A percentile compares a stretch with the other conserved stretches of the same genome.
Conservation (phyloP, 108 stramenopile species). For the Pinguiococcus pyrenoidosus region DNA sequence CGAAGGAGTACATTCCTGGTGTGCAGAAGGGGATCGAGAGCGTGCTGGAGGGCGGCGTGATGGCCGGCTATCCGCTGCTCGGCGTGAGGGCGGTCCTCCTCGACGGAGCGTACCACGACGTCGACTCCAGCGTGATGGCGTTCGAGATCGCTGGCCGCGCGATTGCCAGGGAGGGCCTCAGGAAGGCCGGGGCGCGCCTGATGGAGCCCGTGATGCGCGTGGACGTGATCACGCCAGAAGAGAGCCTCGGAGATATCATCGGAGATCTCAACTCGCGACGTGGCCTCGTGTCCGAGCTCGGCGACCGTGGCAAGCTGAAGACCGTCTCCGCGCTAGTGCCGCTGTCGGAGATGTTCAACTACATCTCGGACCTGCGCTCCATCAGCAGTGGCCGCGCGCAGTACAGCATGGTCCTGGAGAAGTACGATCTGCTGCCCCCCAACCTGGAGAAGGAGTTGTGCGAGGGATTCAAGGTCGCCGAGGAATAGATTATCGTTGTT, state of each 20-base stretch:
- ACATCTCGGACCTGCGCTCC: conserved; percentile 80
- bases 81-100: conserved; percentile 75
- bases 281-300: conserved; percentile 80
- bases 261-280: conserved; percentile 94
- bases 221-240: conserved; percentile 90
- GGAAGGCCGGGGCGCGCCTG: conserved; percentile 86
- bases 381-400: conserved; percentile 91
- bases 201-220: conserved; percentile 98
- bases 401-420: conserved; percentile 90
- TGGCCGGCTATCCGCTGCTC: conserved; percentile 88
- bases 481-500: too few species aligned
- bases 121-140: conserved; percentile 34
- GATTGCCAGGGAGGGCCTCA: conserved; percentile 76
- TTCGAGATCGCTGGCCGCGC: conserved; percentile 50
- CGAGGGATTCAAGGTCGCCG: conserved; percentile 57
- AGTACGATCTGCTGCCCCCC: conserved; percentile 88
- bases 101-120: conserved; percentile 34
- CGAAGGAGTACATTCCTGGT: conserved; percentile 96
- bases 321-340: conserved; percentile 82
- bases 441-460: conserved; percentile 73
- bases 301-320: conserved; percentile 84
- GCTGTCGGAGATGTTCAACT: conserved; percentile 96
- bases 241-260: conserved; percentile 95
- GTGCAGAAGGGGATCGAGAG: conserved; percentile 93
- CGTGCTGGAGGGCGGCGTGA: conserved; percentile 70